Percentiles rank a stretch among this genome's conserved stretches.
Evolutionary conservation across 805 yeast genomes (phyloP).

Genomic region (Zygotorulaspora danielsina): DNA sequence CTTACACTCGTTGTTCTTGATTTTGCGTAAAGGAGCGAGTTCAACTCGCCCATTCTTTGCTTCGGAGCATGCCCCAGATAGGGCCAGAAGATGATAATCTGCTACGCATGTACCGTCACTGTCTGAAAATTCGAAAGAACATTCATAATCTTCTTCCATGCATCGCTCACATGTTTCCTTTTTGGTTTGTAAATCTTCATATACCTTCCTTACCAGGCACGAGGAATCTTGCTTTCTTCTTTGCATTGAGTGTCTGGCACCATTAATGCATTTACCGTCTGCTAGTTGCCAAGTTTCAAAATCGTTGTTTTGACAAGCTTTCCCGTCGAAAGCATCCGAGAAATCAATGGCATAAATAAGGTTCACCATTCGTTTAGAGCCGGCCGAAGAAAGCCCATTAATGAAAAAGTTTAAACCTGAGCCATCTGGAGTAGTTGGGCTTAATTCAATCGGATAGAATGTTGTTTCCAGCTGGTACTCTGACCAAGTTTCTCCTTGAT

Average conservation of each 20-base stretch:
- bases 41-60: slow-evolving; percentile 10
- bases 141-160: slow-evolving; percentile 63
- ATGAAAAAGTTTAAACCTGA: slow-evolving; percentile 57
- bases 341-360: slow-evolving; percentile 47
- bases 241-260: slow-evolving; percentile 57
- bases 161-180: slow-evolving; percentile 61
- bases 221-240: slow-evolving; percentile 63
- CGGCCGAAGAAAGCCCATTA: slow-evolving; percentile 36
- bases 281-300: slow-evolving; percentile 55
- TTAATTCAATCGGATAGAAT: slow-evolving; percentile 41
- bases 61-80: slow-evolving; percentile 22
- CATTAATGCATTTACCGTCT: slow-evolving; percentile 53
- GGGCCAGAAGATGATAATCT: slow-evolving; percentile 22
- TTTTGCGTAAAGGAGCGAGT: slow-evolving; percentile 20
- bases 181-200: slow-evolving; percentile 37
- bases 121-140: slow-evolving; percentile 49
- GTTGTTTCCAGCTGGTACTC: slow-evolving; percentile 44
- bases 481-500: slow-evolving; percentile 69
- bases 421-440: slow-evolving; percentile 62
- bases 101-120: slow-evolving; percentile 47
- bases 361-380: slow-evolving; percentile 18
- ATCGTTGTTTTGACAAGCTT: slow-evolving; percentile 46
- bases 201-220: slow-evolving; percentile 45
- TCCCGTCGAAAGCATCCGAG: slow-evolving; percentile 46
- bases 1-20: slow-evolving; percentile 23